Conservation (phyloP, 2,329 filamentous ascomycete species). For the Sporothrix humicola region DNA sequence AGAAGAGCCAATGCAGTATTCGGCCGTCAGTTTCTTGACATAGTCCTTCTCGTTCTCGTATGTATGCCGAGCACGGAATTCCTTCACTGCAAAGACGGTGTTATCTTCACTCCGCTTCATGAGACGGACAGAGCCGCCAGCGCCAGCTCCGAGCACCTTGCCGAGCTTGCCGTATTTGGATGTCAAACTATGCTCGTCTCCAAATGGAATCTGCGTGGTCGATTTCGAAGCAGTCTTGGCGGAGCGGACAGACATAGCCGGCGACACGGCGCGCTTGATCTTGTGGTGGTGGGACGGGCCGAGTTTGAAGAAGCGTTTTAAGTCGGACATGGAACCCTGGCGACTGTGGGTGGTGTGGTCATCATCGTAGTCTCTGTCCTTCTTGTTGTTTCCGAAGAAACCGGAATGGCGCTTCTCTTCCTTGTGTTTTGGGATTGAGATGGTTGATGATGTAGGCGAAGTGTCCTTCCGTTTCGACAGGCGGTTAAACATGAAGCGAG, state of each 20-base stretch:
- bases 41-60: slow-evolving; percentile 97
- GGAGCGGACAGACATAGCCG: slow-evolving; percentile 60
- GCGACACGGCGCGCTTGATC: slow-evolving; percentile 70
- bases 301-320: slow-evolving; percentile 96
- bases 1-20: slow-evolving; percentile 97
- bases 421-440: slow-evolving; percentile 54
- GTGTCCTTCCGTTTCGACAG: slow-evolving; percentile 75
- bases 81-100: slow-evolving; percentile 95
- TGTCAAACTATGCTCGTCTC: slow-evolving; percentile 86
- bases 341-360: slow-evolving; percentile 56
- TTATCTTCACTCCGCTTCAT: slow-evolving; percentile 94
- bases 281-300: slow-evolving; percentile 70
- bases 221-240: slow-evolving; percentile 57
- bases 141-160: slow-evolving; percentile 89
- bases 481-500: slow-evolving; percentile 81
- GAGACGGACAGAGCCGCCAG: slow-evolving; percentile 89
- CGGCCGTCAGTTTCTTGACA: slow-evolving; percentile 95
- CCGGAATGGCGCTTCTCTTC: slow-evolving; percentile 60
- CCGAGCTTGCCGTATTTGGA: slow-evolving; percentile 97
- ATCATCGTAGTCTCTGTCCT: slow-evolving; percentile 45
- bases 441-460: slow-evolving; percentile 60
- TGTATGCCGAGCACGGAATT: slow-evolving; percentile 88
- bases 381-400: slow-evolving; percentile 49
- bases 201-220: slow-evolving; percentile 78
- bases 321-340: slow-evolving; percentile 86